Conservation (phyloP, 345 rosid species). For the Triadica sebifera region DNA sequence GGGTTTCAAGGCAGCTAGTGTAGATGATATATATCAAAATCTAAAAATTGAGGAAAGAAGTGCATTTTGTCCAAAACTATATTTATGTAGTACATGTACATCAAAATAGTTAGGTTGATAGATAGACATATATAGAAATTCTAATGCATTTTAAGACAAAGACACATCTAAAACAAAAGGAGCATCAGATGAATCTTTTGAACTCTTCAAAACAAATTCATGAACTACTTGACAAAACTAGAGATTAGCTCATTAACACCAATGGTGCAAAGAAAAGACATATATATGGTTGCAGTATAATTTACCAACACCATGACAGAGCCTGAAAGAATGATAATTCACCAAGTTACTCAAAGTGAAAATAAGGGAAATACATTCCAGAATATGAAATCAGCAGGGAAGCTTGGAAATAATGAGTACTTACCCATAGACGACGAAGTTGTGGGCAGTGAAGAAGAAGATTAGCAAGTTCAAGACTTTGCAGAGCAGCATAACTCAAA, state of each 20-base stretch:
- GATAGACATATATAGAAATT: background rate
- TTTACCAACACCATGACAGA: background rate
- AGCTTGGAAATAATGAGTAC: conserved; percentile 11
- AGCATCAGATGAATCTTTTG: background rate
- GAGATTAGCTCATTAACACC: background rate
- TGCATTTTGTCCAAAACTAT: background rate
- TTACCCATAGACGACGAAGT: conserved; percentile 65
- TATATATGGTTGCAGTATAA: background rate
- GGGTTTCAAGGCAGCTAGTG: background rate
- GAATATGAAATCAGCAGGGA: background rate
- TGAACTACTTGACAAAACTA: background rate
- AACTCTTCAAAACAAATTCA: background rate
- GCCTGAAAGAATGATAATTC: background rate
- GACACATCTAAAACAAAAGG: background rate
- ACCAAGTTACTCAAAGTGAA: background rate
- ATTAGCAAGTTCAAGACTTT: conserved; percentile 46
- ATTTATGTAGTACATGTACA: background rate
- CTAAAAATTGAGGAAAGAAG: background rate
- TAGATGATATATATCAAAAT: background rate
- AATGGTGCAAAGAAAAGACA: background rate
- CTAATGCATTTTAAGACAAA: background rate
- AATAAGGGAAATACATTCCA: background rate
- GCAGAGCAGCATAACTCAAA: conserved; percentile 54
- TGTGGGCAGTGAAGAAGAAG: conserved; percentile 55
- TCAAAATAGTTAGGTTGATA: background rate